Percentiles rank a stretch among this genome's conserved stretches.
phyloP scores from a whole-genome alignment of 768 basidiomycete species.

The Amanita phalloides region DNA sequence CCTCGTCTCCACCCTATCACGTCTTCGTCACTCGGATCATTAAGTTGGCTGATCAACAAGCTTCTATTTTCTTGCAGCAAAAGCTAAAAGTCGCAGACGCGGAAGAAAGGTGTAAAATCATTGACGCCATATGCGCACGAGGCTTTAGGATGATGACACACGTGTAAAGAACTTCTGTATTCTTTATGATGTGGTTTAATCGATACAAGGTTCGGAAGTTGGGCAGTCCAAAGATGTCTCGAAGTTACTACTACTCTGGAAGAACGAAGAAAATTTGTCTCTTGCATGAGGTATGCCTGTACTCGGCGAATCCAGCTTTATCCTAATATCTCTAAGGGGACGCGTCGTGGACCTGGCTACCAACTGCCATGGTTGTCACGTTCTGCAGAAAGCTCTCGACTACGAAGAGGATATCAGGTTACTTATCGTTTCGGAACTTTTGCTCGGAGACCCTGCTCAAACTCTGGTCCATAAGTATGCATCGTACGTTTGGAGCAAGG shows the following conservation, averaged over 20 bases:
- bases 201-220: conserved; percentile 68
- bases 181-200: not conserved
- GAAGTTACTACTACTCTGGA: conserved; percentile 69
- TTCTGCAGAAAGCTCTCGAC: conserved; percentile 82
- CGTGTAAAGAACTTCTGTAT: conserved; percentile 29
- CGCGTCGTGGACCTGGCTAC: conserved; percentile 80
- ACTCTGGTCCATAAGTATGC: conserved; percentile 88
- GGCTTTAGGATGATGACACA: conserved; percentile 93
- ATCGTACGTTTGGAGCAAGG: conserved; percentile 90
- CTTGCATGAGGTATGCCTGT: conserved; percentile 63
- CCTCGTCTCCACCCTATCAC: conserved; percentile 75
- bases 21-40: conserved; percentile 79
- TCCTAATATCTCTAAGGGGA: conserved; percentile 32
- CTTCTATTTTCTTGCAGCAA: conserved; percentile 83
- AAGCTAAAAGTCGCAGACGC: conserved; percentile 80
- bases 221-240: conserved; percentile 83
- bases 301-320: not conserved
- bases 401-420: conserved; percentile 84
- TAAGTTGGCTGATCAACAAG: conserved; percentile 85
- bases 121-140: conserved; percentile 75
- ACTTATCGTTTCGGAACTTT: conserved; percentile 77
- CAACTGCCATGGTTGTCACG: conserved; percentile 85
- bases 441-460: conserved; percentile 75
- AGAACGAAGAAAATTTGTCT: conserved; percentile 70
- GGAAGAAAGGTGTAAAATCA: conserved; percentile 71